Base-by-base conservation (phyloP, 179 eudicot species). In the Gypsophila paniculata region DNA sequence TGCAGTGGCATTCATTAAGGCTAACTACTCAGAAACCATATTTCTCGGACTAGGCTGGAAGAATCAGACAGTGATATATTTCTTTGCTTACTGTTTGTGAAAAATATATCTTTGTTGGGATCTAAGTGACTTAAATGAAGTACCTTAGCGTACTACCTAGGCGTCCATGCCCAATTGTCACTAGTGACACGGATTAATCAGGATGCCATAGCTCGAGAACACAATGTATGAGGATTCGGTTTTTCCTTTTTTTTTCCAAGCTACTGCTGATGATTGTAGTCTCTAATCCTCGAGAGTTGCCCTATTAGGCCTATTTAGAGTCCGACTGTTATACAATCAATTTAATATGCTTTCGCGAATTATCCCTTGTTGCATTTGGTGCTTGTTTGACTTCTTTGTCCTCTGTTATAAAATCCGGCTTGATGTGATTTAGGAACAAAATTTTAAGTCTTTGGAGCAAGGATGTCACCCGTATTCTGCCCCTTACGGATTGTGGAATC, bases 361-460 rank as follows among this genome's bases (percentile, higher is more conserved):
- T 51, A 8, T 22, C 6, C 12, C 1, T 72, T 12, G 32, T 36
- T 54, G 69, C 59, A 61, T 58, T 19, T 15, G 23, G 23, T 72
- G 34, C 46, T 42, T 26, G 58, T 19, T 46, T 48, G 14, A 32
- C n/a, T 9, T 59, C 13, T n/a, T 42, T 18, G 48, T 6, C 44
- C 26, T 65, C 25, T 6, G 42, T 69, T 42, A 46, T 61, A 55
- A 46, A 67, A 23, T 72, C 54, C 72, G 71, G 49, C 26, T 72
- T 75, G 69, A 44, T 53, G 66, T 62, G 66, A 38, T 85, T 79
- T 91, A 95, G 99, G 90, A 90, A 95, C 85, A 81, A 79, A 77
- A 95, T 95, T 68, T 83, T 95, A 71, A 80, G 88, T 69, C 90
- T 87, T 74, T 95, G 99, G 99, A 89, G 83, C 79, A 90, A 89